phyloP scores from a whole-genome alignment of 163 green algal species.

The Chlorella variabilis region DNA sequence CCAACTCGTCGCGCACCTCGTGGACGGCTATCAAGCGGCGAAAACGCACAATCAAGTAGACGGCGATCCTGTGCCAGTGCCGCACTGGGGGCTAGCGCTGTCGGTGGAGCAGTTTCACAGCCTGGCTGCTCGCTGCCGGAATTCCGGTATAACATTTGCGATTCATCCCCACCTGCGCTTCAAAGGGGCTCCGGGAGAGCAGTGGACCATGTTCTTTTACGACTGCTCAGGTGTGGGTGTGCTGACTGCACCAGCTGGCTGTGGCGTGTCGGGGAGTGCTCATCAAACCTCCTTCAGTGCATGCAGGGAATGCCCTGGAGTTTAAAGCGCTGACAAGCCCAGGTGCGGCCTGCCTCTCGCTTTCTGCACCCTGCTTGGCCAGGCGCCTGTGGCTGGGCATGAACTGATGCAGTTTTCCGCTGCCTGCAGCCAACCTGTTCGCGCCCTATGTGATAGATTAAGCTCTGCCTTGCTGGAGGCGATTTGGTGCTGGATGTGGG shows the following conservation, averaged over 20 bases:
- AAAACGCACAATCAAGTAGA: constrained; percentile 64
- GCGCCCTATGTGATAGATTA: constrained; percentile 79
- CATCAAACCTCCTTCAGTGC: too few relatives aligned
- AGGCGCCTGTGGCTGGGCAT: too few relatives aligned
- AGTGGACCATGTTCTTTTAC: constrained; percentile 93
- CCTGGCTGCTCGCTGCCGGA: constrained; percentile 64
- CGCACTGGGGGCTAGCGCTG: constrained; percentile 87
- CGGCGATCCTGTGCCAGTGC: constrained; percentile 85
- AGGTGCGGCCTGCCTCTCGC: too few relatives aligned
- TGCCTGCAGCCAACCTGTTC: constrained; percentile 82
- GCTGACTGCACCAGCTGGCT: too few relatives aligned
- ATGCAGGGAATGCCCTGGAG: constrained; percentile 83
- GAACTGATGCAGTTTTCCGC: too few relatives aligned
- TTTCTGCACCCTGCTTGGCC: too few relatives aligned
- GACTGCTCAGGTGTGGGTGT: constrained; percentile 44
- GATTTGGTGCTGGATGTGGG: too few relatives aligned
- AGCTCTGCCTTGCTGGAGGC: too few relatives aligned
- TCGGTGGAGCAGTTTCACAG: constrained; percentile 70
- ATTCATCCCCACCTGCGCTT: constrained; percentile 88
- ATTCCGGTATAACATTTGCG: constrained; percentile 68
- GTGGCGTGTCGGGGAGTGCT: too few relatives aligned
- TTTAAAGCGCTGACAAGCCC: constrained; percentile 72
- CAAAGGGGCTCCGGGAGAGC: constrained; percentile 66
- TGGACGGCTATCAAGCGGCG: constrained; percentile 75
- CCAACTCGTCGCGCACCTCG: constrained; percentile 84